A percentile compares a stretch with the other conserved stretches of the same genome.
These are phyloP conservation scores for Triadica sebifera DNA, from an alignment of 345 rosid genomes.

Conservation along the genomic window DNA sequence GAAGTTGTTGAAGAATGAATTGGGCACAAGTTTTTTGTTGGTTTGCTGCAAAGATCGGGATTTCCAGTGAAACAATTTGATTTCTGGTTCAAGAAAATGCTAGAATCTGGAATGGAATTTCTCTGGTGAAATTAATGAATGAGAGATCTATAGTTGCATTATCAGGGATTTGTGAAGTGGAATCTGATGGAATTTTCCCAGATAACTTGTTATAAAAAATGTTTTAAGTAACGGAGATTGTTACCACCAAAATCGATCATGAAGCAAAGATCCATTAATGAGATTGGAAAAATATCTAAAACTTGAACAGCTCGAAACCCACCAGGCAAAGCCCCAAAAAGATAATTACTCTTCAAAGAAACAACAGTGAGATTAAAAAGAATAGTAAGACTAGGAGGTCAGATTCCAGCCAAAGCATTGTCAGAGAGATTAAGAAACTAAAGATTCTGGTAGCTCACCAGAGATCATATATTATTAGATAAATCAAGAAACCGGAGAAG, in stretches of 20 bases:
- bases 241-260: conserved; percentile 62
- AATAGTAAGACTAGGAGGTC: conserved; percentile 44
- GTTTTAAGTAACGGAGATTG: conserved; percentile 54
- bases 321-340: conserved; percentile 58
- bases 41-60: conserved; percentile 60
- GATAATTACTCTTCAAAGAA: conserved; percentile 57
- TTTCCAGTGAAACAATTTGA: conserved; percentile 52
- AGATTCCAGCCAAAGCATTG: conserved; percentile 63
- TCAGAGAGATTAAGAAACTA: conserved; percentile 58
- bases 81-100: conserved; percentile 47
- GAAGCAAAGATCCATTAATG: conserved; percentile 66
- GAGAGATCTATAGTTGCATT: conserved; percentile 78
- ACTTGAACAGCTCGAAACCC: conserved; percentile 47
- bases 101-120: conserved; percentile 59
- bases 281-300: conserved; percentile 79
- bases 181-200: conserved; percentile 57
- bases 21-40: conserved; percentile 48
- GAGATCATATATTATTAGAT: conserved; percentile 64
- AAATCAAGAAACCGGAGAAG: conserved; percentile 70
- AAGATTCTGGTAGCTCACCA: conserved; percentile 62
- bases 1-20: conserved; percentile 45
- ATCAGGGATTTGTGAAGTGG: conserved; percentile 50
- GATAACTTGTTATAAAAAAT: conserved; percentile 65
- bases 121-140: conserved; percentile 64
- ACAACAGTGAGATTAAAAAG: conserved; percentile 47